Evolutionary conservation across 2,329 filamentous ascomycete genomes (phyloP).

Genomic region (Pseudogymnoascus verrucosus): DNA sequence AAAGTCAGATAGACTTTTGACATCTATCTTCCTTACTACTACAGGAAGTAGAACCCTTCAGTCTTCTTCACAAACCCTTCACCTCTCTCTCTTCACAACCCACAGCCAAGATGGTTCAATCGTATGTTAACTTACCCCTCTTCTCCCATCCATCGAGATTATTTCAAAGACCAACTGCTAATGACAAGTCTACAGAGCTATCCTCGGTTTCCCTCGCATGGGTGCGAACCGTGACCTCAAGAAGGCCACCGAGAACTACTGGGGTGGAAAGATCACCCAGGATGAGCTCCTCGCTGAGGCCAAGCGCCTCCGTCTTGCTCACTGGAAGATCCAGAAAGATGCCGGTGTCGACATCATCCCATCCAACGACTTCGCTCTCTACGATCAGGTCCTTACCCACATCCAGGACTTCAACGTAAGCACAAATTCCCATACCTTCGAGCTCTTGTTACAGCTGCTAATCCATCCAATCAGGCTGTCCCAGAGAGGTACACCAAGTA

Average conservation of each 20-base stretch:
- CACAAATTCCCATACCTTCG: slow-evolving; percentile 18
- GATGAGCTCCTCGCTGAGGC: slow-evolving; percentile 86
- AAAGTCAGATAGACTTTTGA: slow-evolving; percentile 2
- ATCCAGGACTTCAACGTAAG: slow-evolving; percentile 95
- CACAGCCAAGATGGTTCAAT: slow-evolving; percentile 49
- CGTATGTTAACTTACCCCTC: slow-evolving; percentile 34
- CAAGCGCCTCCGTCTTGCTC: slow-evolving; percentile 90
- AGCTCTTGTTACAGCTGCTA: slow-evolving; percentile 14
- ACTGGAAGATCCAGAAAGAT: slow-evolving; percentile 99
- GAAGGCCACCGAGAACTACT: slow-evolving; percentile 99
- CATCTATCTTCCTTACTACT: slow-evolving; percentile 9
- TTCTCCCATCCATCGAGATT: not conserved
- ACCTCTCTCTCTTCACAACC: slow-evolving; percentile 8
- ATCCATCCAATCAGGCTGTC: slow-evolving; percentile 51
- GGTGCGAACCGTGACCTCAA: slow-evolving; percentile 97
- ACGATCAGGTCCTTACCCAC: slow-evolving; percentile 95
- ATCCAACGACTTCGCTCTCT: slow-evolving; percentile 99
- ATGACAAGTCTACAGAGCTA: slow-evolving; percentile 34
- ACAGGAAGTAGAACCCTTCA: not conserved
- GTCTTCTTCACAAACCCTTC: slow-evolving; percentile 6
- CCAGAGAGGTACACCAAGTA: slow-evolving; percentile 91
- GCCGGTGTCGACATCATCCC: slow-evolving; percentile 96
- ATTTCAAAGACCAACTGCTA: slow-evolving; percentile 12
- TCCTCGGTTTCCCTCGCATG: slow-evolving; percentile 99
- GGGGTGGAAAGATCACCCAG: slow-evolving; percentile 89